Percentiles rank a stretch among this genome's conserved stretches.
These are phyloP conservation scores for Dactylorhiza incarnata DNA, from an alignment of 106 monocot species.

Conservation along the genomic window DNA sequence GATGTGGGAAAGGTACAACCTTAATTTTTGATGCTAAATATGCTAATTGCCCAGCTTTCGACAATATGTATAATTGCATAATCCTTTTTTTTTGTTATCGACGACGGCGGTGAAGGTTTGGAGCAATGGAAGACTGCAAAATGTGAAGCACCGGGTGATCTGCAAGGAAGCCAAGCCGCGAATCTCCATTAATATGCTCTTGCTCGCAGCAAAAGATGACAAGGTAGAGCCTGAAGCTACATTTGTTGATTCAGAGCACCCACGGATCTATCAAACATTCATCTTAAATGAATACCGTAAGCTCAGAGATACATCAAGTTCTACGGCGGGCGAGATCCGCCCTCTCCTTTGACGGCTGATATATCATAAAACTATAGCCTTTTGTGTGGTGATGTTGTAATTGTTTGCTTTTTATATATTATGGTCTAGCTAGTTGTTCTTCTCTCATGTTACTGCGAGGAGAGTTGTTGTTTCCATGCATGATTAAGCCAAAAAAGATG, in stretches of 20 bases:
- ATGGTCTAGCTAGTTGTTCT: too few relatives aligned
- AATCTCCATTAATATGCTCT: constrained; percentile 40
- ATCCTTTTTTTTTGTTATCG: too few relatives aligned
- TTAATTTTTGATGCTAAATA: too few relatives aligned
- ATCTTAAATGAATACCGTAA: constrained; percentile 33
- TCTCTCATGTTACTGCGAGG: too few relatives aligned
- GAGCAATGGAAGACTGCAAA: constrained; percentile 57
- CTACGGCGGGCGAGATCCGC: background rate
- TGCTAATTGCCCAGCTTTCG: too few relatives aligned
- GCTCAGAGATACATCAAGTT: constrained; percentile 19
- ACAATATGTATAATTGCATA: background rate
- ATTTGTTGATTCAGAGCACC: constrained; percentile 30
- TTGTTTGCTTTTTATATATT: too few relatives aligned
- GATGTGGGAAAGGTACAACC: constrained; percentile 44
- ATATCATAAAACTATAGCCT: too few relatives aligned
- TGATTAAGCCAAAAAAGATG: too few relatives aligned
- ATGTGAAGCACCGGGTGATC: constrained; percentile 50
- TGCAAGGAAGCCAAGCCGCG: constrained; percentile 30
- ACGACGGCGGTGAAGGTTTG: constrained; percentile 23
- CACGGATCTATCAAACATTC: constrained; percentile 22
- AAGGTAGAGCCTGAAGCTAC: constrained; percentile 22
- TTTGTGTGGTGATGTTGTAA: too few relatives aligned
- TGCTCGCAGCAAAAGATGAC: constrained; percentile 50
- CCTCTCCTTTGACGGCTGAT: too few relatives aligned
- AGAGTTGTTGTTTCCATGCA: too few relatives aligned